A percentile compares a stretch with the other conserved stretches of the same genome.
Conservation (phyloP, 352 stramenopile genomes). For the Globisporangium acanthophoron region DNA sequence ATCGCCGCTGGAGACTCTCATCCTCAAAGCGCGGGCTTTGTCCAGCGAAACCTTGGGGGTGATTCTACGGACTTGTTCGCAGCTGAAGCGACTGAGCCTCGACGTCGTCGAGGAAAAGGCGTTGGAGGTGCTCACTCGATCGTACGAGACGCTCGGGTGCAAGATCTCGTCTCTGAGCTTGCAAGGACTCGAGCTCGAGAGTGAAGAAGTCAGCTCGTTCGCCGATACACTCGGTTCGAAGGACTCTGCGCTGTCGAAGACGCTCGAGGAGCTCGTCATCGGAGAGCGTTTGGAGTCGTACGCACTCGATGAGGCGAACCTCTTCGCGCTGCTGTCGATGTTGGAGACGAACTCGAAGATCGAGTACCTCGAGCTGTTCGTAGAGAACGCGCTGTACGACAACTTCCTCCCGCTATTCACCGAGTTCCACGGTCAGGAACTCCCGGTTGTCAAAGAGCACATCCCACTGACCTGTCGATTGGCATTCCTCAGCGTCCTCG, state of each 20-base stretch:
- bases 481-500: constrained; percentile 12
- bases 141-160: constrained; percentile 4
- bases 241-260: neutral
- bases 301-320: constrained; percentile 17
- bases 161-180: constrained; percentile 8
- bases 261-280: constrained; percentile 12
- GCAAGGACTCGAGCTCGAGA: constrained; percentile 14
- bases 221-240: constrained; percentile 4
- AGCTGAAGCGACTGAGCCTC: constrained; percentile 7
- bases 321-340: constrained; percentile 12
- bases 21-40: constrained; percentile 3
- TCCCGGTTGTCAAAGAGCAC: constrained; percentile 6
- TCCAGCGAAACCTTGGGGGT: constrained; percentile 2
- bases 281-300: constrained; percentile 15
- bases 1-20: constrained; percentile 4
- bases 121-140: constrained; percentile 3
- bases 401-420: constrained; percentile 14
- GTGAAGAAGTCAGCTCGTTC: constrained; percentile 8
- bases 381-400: constrained; percentile 12
- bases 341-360: constrained; percentile 10
- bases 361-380: constrained; percentile 11
- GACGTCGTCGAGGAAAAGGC: constrained; percentile 7
- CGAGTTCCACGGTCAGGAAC: constrained; percentile 13
- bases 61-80: constrained; percentile 1
- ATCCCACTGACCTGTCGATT: constrained; percentile 7